Conservation (phyloP, 495 filamentous ascomycete genomes). For the Penicillium bialowiezense region DNA sequence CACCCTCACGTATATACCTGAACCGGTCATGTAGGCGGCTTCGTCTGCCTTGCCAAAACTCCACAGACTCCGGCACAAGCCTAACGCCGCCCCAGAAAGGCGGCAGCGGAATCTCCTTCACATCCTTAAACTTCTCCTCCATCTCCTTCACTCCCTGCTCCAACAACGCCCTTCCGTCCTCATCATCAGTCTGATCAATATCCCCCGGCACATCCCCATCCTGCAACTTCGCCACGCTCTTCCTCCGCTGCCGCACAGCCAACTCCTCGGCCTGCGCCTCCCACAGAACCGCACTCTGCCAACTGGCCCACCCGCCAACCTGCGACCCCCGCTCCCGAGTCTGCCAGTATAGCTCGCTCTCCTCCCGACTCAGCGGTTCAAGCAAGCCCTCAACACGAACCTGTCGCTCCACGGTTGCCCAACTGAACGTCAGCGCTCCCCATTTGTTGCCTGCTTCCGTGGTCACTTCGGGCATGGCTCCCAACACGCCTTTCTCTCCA, state of each 20-base stretch:
- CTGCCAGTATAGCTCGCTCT: slow-evolving; percentile 86
- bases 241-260: slow-evolving; percentile 24
- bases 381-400: slow-evolving; percentile 77
- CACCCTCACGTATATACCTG: slow-evolving; percentile 65
- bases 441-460: slow-evolving; percentile 35
- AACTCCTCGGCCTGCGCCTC: slow-evolving; percentile 31
- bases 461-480: slow-evolving; percentile 26
- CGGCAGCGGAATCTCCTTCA: slow-evolving; percentile 80
- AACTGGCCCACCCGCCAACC: slow-evolving; percentile 91
- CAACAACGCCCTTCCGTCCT: slow-evolving; percentile 62
- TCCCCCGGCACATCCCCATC: slow-evolving; percentile 43
- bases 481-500: slow-evolving; percentile 1
- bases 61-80: slow-evolving; percentile 78
- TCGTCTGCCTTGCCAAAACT: slow-evolving; percentile 92
- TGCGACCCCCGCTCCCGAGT: slow-evolving; percentile 75
- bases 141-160: slow-evolving; percentile 68
- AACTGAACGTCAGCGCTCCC: slow-evolving; percentile 44
- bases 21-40: slow-evolving; percentile 93
- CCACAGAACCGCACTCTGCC: slow-evolving; percentile 72
- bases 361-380: slow-evolving; percentile 63
- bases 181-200: slow-evolving; percentile 57
- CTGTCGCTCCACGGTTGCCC: slow-evolving; percentile 76
- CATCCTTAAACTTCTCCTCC: slow-evolving; percentile 67
- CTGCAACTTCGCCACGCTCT: slow-evolving; percentile 33
- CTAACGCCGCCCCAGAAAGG: slow-evolving; percentile 93